Conservation (phyloP, 768 basidiomycete genomes). For the Phylloporus sp. region DNA sequence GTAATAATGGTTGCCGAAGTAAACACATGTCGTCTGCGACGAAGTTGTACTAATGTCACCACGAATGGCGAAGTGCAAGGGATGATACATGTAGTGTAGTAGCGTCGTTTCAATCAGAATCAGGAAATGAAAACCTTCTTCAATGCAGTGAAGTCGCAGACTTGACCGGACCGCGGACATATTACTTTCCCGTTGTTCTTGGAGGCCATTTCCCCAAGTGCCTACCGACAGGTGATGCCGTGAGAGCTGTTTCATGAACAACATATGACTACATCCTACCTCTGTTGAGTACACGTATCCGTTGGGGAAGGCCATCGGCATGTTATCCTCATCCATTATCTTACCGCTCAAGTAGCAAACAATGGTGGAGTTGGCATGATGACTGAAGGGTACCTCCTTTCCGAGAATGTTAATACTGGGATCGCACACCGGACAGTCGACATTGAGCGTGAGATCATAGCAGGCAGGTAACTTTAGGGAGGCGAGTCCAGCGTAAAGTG, state of each 20-base stretch:
- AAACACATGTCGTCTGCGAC: slow-evolving; percentile 14
- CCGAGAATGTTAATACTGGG: slow-evolving; percentile 70
- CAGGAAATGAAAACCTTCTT: slow-evolving; percentile 91
- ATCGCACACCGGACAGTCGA: slow-evolving; percentile 91
- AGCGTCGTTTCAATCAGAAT: slow-evolving; percentile 9
- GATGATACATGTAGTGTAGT: not conserved
- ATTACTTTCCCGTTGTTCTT: slow-evolving; percentile 75
- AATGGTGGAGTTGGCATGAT: slow-evolving; percentile 93
- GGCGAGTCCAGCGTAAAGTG: slow-evolving; percentile 87
- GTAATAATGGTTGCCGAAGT: slow-evolving; percentile 23
- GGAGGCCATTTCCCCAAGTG: slow-evolving; percentile 80
- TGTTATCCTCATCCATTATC: slow-evolving; percentile 93
- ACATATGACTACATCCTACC: slow-evolving; percentile 41
- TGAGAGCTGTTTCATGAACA: slow-evolving; percentile 8
- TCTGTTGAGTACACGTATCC: slow-evolving; percentile 93
- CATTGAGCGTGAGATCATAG: slow-evolving; percentile 61
- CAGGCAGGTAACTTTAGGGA: slow-evolving; percentile 88
- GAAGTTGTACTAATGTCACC: not conserved
- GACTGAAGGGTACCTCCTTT: slow-evolving; percentile 82
- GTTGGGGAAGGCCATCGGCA: slow-evolving; percentile 87
- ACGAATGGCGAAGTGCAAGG: not conserved
- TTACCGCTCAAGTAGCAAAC: slow-evolving; percentile 88
- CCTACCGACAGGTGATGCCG: slow-evolving; percentile 41
- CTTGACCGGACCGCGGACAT: slow-evolving; percentile 70
- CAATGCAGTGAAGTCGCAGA: slow-evolving; percentile 59